Percentiles rank a stretch among this genome's conserved stretches.
Evolutionary conservation across 768 basidiomycete species (phyloP).

Genomic region (Trichaptum fuscoviolaceum): DNA sequence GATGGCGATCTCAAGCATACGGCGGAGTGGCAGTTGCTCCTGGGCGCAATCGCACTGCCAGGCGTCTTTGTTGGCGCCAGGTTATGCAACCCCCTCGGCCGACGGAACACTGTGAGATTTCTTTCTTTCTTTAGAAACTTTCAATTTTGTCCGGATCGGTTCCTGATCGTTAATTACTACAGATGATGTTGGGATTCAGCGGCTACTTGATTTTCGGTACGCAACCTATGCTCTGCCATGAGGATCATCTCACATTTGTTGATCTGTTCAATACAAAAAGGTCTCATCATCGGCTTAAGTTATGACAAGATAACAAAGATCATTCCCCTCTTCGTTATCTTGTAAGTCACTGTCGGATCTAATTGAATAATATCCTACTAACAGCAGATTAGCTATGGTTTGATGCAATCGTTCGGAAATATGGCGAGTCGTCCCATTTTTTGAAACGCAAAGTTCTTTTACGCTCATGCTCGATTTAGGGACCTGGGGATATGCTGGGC

Average conservation of each 20-base stretch:
- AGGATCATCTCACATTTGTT: not conserved
- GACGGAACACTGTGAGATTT: slow-evolving; percentile 47
- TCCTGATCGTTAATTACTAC: slow-evolving; percentile 3
- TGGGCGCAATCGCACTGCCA: slow-evolving; percentile 57
- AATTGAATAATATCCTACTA: slow-evolving; percentile 7
- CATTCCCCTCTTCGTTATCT: slow-evolving; percentile 60
- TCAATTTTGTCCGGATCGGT: not conserved
- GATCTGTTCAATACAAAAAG: slow-evolving; percentile 20
- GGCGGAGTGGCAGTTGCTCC: slow-evolving; percentile 66
- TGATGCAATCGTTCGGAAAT: slow-evolving; percentile 73
- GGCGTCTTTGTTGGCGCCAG: slow-evolving; percentile 47
- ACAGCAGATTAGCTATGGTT: slow-evolving; percentile 44
- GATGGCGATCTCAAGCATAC: slow-evolving; percentile 49
- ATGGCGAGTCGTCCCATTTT: slow-evolving; percentile 31
- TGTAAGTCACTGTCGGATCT: slow-evolving; percentile 34
- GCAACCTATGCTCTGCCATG: slow-evolving; percentile 12
- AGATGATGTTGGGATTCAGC: slow-evolving; percentile 67
- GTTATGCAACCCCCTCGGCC: slow-evolving; percentile 49
- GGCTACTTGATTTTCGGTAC: slow-evolving; percentile 62
- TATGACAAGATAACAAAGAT: slow-evolving; percentile 62
- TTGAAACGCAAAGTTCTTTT: not conserved
- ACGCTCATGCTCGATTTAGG: slow-evolving; percentile 30
- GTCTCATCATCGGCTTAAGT: slow-evolving; percentile 51
- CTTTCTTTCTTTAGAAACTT: not conserved
- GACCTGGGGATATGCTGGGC: slow-evolving; percentile 68